Evolutionary conservation across 305 asterid genomes (phyloP), one percentile per base, ranked within the genome.

Genomic region (Fraxinus baroniana): DNA sequence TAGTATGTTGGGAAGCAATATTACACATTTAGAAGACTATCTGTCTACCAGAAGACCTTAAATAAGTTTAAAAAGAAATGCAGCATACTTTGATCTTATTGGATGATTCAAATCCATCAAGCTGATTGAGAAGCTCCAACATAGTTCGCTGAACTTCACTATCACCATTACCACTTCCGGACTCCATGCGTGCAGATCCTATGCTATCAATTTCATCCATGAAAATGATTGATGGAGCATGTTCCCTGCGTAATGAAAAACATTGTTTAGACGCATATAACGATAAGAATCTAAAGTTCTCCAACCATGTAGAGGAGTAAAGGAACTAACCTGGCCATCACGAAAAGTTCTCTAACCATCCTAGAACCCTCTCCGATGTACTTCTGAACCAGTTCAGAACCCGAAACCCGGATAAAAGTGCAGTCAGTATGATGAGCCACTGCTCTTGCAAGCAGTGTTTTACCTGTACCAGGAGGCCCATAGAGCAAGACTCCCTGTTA

Each of bases 351-450:
- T 91, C 99, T 92, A 87, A 96, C 98, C 99, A 96, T 96, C 78
- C 98, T 89, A 80, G 99, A 96, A 35, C 98, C 99, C 89, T 96
- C 98, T 60, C 99, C 98, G 76, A 96, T 96, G 87, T 96, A 96
- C 89, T 94, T 96, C 83, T 95, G 98, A 84, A 96, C 99, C 74
- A 96, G 90, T 88, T 96, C 98, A 55, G 98, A 96, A 62, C 99
- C 99, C 84, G 98, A 96, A 57, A 96, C 99, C 87, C 99, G 89
- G 87, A 96, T 96, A 84, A 96, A 93, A 78, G 99, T 96, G 89
- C 98, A 96, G 85, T 94, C 98, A 22, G 98, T 96, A 76, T 96
- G 99, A 89, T 94, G 98, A 72, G 98, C 99, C 88, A 94, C 99
- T 84, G 99, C 99, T 90, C 99, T 94, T 1, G 99, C 99, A 74